These are phyloP conservation scores for Auriscalpium microsporum DNA, from an alignment of 768 basidiomycete genomes.

Conservation along the genomic window DNA sequence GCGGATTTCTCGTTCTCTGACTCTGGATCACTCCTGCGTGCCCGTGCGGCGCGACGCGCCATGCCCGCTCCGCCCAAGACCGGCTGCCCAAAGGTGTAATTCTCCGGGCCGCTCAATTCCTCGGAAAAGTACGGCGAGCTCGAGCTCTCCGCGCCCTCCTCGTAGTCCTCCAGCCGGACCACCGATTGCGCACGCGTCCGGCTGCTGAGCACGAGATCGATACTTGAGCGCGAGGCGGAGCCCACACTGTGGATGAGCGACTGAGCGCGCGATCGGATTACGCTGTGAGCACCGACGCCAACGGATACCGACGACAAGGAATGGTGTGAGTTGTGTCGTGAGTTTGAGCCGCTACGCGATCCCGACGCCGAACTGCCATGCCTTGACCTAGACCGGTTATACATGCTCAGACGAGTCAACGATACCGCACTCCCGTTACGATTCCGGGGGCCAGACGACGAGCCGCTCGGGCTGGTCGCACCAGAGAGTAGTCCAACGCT, in stretches of 20 bases:
- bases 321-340: slow-evolving; percentile 20
- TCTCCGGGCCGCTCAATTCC: slow-evolving; percentile 48
- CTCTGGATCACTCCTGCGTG: slow-evolving; percentile 11
- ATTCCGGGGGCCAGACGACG: slow-evolving; percentile 34
- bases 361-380: not conserved
- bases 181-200: slow-evolving; percentile 57
- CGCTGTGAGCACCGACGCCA: slow-evolving; percentile 17
- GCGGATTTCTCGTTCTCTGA: slow-evolving; percentile 7
- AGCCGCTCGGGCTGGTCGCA: slow-evolving; percentile 40
- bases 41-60: slow-evolving; percentile 21
- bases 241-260: slow-evolving; percentile 58
- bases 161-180: slow-evolving; percentile 42
- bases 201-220: slow-evolving; percentile 41
- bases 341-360: slow-evolving; percentile 12
- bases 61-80: slow-evolving; percentile 29
- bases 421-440: slow-evolving; percentile 34
- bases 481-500: slow-evolving; percentile 47
- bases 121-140: slow-evolving; percentile 29
- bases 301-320: slow-evolving; percentile 16
- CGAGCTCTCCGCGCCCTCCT: slow-evolving; percentile 37
- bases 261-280: slow-evolving; percentile 54
- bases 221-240: slow-evolving; percentile 50
- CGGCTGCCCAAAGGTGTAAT: slow-evolving; percentile 67
- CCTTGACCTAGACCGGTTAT: slow-evolving; percentile 11
- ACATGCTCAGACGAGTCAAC: slow-evolving; percentile 33